A percentile compares a stretch with the other conserved stretches of the same genome.
phyloP scores from a whole-genome alignment of 441 rosid genomes.

The Erodium texanum region DNA sequence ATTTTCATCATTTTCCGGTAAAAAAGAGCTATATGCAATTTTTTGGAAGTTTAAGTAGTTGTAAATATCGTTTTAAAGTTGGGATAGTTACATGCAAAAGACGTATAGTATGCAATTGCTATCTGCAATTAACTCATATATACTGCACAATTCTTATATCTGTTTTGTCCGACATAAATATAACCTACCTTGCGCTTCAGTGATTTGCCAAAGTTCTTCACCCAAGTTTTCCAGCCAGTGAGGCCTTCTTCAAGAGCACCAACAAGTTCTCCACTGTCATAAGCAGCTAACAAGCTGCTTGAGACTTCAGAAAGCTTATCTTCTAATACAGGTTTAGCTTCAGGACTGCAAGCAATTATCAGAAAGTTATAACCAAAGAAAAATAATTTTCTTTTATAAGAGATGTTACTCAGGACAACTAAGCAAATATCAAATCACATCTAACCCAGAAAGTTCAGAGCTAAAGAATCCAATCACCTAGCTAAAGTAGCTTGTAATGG shows the following conservation, averaged over 20 bases:
- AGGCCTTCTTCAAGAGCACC: constrained; percentile 64
- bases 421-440: not conserved
- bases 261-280: constrained; percentile 65
- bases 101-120: too few relatives aligned
- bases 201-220: constrained; percentile 72
- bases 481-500: constrained; percentile 58
- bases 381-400: too few relatives aligned
- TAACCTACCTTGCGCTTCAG: constrained; percentile 63
- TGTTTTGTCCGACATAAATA: not conserved
- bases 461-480: constrained; percentile 34
- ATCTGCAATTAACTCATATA: too few relatives aligned
- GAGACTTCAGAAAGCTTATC: constrained; percentile 75
- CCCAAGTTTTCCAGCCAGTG: constrained; percentile 91
- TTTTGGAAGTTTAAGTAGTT: too few relatives aligned
- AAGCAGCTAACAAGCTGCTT: constrained; percentile 58
- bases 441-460: not conserved
- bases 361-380: constrained; percentile 4
- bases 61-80: too few relatives aligned
- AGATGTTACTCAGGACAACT: too few relatives aligned
- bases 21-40: too few relatives aligned
- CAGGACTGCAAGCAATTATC: constrained; percentile 39
- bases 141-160: too few relatives aligned
- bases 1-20: too few relatives aligned
- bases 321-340: constrained; percentile 52
- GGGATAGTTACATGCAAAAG: too few relatives aligned